phyloP scores from a whole-genome alignment of 371 early-diverging fungal genomes.

The Mortierella sp. region DNA sequence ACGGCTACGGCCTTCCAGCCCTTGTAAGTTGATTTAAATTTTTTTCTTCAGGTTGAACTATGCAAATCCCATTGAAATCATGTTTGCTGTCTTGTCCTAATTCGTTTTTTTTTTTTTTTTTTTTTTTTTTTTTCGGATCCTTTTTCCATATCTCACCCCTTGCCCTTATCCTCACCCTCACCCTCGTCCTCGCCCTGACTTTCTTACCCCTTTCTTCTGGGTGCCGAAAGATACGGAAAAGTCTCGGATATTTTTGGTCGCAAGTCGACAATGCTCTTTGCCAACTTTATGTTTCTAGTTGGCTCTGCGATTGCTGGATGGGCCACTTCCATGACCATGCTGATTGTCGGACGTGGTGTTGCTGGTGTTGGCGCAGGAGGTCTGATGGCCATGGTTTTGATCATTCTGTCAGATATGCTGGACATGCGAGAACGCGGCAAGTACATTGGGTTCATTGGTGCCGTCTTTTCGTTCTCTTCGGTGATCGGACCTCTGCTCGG shows the following conservation, averaged over 20 bases:
- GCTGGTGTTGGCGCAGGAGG: conserved; percentile 90
- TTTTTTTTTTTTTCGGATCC: background rate
- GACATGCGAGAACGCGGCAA: conserved; percentile 57
- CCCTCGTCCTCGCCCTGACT: background rate
- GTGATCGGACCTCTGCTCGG: conserved; percentile 80
- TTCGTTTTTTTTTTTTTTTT: background rate
- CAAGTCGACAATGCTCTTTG: conserved; percentile 63
- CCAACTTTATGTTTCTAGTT: conserved; percentile 62
- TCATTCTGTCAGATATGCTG: conserved; percentile 77
- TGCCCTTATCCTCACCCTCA: background rate
- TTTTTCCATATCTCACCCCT: background rate
- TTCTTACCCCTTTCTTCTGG: background rate
- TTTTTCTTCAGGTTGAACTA: background rate
- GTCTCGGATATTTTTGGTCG: conserved; percentile 79
- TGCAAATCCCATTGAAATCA: too few species aligned
- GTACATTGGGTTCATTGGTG: conserved; percentile 65
- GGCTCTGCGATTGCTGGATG: conserved; percentile 70
- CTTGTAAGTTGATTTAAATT: conserved; percentile 46
- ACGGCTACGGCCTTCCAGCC: conserved; percentile 79
- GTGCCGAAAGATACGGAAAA: conserved; percentile 56
- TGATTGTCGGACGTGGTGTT: conserved; percentile 80
- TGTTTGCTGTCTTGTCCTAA: too few species aligned
- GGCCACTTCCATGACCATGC: conserved; percentile 58
- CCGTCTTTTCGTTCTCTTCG: conserved; percentile 66
- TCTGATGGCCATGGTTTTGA: conserved; percentile 69